Evolutionary conservation across 768 basidiomycete genomes (phyloP).

Genomic region (Calocera cornea): DNA sequence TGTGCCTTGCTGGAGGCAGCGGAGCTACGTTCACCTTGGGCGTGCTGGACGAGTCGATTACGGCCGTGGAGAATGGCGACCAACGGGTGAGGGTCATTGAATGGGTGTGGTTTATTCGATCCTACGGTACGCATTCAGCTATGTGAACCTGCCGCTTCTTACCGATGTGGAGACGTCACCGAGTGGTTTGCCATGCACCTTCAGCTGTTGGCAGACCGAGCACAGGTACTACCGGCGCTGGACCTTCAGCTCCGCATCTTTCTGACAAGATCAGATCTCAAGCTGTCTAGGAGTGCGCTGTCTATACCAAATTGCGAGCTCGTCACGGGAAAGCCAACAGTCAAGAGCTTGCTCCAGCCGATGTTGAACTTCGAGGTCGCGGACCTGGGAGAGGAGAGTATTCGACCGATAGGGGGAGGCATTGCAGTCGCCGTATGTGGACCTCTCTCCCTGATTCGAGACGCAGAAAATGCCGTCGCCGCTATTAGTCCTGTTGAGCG

Average conservation of each 20-base stretch:
- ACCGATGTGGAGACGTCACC: conserved; percentile 27
- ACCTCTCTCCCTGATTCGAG: conserved; percentile 53
- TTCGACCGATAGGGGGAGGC: conserved; percentile 36
- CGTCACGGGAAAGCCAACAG: conserved; percentile 38
- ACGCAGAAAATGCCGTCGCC: conserved; percentile 69
- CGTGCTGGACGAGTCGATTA: conserved; percentile 56
- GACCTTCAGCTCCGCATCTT: conserved; percentile 60
- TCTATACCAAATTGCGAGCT: conserved; percentile 35
- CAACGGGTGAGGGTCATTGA: conserved; percentile 38
- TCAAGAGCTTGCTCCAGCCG: conserved; percentile 32
- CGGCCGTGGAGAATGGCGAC: conserved; percentile 9
- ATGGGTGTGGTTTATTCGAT: conserved; percentile 68
- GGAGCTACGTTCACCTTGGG: conserved; percentile 75
- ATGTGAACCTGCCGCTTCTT: not conserved
- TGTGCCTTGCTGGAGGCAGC: conserved; percentile 71
- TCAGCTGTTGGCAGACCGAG: conserved; percentile 33
- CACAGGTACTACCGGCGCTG: conserved; percentile 30
- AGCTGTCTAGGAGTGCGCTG: conserved; percentile 58
- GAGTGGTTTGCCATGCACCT: conserved; percentile 40
- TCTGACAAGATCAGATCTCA: too few relatives aligned
- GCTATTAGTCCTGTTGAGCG: conserved; percentile 37
- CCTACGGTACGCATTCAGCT: conserved; percentile 38
- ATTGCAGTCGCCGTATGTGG: conserved; percentile 72
- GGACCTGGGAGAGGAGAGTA: conserved; percentile 13
- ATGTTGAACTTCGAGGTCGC: conserved; percentile 26